phyloP scores from a whole-genome alignment of 306 rosid genomes.

The Spatholobus suberectus region DNA sequence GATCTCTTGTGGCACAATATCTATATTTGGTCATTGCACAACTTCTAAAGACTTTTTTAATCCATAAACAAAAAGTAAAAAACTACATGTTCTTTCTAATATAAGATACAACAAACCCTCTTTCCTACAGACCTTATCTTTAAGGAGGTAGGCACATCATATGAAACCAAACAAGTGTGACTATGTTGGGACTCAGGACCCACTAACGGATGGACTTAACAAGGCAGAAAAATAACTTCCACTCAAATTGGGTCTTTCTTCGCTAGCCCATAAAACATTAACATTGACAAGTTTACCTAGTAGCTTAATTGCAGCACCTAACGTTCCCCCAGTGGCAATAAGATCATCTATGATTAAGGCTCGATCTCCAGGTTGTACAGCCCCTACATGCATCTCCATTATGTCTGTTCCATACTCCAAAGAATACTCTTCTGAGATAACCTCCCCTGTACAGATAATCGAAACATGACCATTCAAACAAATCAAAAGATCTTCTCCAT shows the following conservation, averaged over 20 bases:
- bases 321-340: conserved; percentile 97
- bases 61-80: not conserved
- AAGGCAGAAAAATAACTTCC: not conserved
- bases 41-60: conserved; percentile 9
- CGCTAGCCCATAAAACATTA: not conserved
- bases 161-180: conserved; percentile 27
- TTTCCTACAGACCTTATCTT: conserved; percentile 9
- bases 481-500: conserved; percentile 24
- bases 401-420: conserved; percentile 95
- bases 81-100: conserved; percentile 8
- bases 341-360: conserved; percentile 95
- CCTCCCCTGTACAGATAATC: conserved; percentile 69
- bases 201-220: not conserved
- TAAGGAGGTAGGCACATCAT: conserved; percentile 4
- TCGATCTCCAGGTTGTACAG: conserved; percentile 88
- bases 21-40: conserved; percentile 19
- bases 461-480: conserved; percentile 34
- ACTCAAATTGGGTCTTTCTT: not conserved
- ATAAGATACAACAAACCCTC: conserved; percentile 16
- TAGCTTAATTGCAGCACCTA: conserved; percentile 86
- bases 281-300: conserved; percentile 65
- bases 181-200: not conserved
- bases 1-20: conserved; percentile 14
- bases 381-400: conserved; percentile 99
- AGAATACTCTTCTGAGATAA: conserved; percentile 95